These are phyloP conservation scores for Penicillium chermesinum DNA, from an alignment of 495 filamentous ascomycete species.

Conservation along the genomic window DNA sequence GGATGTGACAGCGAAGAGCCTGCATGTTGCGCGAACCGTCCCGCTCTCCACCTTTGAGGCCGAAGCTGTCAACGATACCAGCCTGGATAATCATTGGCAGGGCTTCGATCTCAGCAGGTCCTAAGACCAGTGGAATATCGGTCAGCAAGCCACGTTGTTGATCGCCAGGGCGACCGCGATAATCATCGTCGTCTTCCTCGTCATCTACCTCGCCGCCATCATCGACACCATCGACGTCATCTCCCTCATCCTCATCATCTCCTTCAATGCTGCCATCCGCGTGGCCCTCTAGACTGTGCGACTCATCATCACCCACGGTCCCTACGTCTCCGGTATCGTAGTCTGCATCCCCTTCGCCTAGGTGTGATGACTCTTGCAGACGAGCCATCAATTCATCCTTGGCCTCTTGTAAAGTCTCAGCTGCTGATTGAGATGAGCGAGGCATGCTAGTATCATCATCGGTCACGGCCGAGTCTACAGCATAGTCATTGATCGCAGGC, in stretches of 20 bases:
- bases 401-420: conserved; percentile 48
- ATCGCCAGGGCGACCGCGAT: conserved; percentile 74
- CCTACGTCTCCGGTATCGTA: conserved; percentile 48
- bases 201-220: conserved; percentile 19
- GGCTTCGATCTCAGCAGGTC: conserved; percentile 88
- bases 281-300: conserved; percentile 40
- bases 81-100: conserved; percentile 92
- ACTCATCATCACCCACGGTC: conserved; percentile 44
- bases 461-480: conserved; percentile 34
- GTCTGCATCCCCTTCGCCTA: conserved; percentile 38
- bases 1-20: conserved; percentile 77
- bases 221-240: conserved; percentile 20
- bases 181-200: conserved; percentile 64
- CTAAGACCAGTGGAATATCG: conserved; percentile 88
- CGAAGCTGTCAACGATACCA: conserved; percentile 62
- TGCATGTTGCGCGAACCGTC: conserved; percentile 74
- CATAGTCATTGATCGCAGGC: conserved; percentile 42
- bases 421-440: conserved; percentile 50
- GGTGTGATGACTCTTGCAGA: conserved; percentile 46
- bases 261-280: conserved; percentile 52
- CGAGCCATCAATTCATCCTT: conserved; percentile 58
- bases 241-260: conserved; percentile 61
- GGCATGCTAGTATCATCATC: conserved; percentile 49
- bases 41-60: conserved; percentile 41
- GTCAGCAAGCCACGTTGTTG: conserved; percentile 83